Evolutionary conservation across 768 basidiomycete species (phyloP), one percentile per base, ranked within the genome.

Genomic region (Albatrellus ellisii): DNA sequence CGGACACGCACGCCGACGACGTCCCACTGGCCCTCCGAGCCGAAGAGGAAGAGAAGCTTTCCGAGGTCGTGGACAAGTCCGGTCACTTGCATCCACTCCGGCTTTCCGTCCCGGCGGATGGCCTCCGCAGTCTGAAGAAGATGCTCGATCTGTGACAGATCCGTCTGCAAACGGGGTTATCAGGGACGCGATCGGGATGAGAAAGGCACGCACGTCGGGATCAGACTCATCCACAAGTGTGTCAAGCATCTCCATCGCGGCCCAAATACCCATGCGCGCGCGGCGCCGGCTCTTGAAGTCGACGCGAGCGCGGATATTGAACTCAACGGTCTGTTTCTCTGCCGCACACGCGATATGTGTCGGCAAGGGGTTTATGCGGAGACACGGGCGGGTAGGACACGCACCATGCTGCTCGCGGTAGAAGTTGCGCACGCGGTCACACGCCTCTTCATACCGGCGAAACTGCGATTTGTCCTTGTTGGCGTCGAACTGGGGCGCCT

Each of bases 61-160:
- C 90, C 90, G 36, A 92, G 73, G 59, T 92, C 89, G 53, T 92
- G 89, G 29, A 90, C 70, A 15, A 91, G 72, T 3, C 88, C 88
- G 24, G 83, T 75, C 43, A 88, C 73, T 64, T 88, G 85, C 86
- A 89, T 88, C 86, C 86, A 89, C 48, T 90, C 86, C 0, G 86
- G 87, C 55, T 86, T 85, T 0, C 84, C 86, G 47, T 89, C 87
- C 18, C 72, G 67, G 34, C 87, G 71, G 49, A 90, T 88, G 9
- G 87, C 85, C 53, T 90, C 87, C n/a, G 87, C 87, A 0, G 87
- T 90, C 55, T 92, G 90, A 1, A 92, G 69, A 3, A 92, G 69
- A 56, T 94, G 90, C 52, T 90, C 85, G 25, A 94, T 90, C 62
- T 94, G 89, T 26, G 85, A 77, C 22, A 85, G 60, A 48, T 64